Evolutionary conservation across 345 rosid species (phyloP), one percentile per base, ranked within the genome.

Genomic region (Aegle marmelos): DNA sequence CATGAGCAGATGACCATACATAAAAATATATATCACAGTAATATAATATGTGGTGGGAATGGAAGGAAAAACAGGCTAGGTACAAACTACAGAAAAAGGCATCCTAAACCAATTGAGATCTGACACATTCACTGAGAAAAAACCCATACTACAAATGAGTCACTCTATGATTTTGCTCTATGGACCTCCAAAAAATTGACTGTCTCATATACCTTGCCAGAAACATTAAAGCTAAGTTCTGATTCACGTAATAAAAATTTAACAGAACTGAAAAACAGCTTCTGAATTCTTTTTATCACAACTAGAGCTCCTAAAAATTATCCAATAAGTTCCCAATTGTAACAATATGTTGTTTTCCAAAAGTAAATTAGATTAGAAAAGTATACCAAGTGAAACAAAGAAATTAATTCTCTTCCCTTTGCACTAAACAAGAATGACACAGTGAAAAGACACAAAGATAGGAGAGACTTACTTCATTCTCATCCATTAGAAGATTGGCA

Each of bases 401-500:
- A 74, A 30, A 48, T 27, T 60, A 21, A 27, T 14, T 21, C 21
- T 28, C 50, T 17, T 73, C 22, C 28, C 25, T 59, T 73, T 58
- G 21, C 9, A 5, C 28, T 2, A 60, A 74, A 62, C 33, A 67
- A 41, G n/a, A 63, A 3, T 28, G 48, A 62, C 27, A 63, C 17
- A 9, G 70, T 45, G 9, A 31, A 28, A 34, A 31, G 63, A 7
- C 41, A 70, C 41, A 48, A 72, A 21, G 28, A 64, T 19, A 45
- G 77, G 65, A 73, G 66, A 68, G 34, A 65, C 88, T 85, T 87
- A 96, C 99, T 73, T 96, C 99, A 83, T 96, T 90, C 87, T 96
- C 99, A 87, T 94, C 99, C 97, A 96, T 92, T 74, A 94, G 85
- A 83, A 94, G 93, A 84, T 96, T 96, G 78, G 99, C 98, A 70